Conservation (phyloP, 176 grass and related monocot species). For the Lolium rigidum region DNA sequence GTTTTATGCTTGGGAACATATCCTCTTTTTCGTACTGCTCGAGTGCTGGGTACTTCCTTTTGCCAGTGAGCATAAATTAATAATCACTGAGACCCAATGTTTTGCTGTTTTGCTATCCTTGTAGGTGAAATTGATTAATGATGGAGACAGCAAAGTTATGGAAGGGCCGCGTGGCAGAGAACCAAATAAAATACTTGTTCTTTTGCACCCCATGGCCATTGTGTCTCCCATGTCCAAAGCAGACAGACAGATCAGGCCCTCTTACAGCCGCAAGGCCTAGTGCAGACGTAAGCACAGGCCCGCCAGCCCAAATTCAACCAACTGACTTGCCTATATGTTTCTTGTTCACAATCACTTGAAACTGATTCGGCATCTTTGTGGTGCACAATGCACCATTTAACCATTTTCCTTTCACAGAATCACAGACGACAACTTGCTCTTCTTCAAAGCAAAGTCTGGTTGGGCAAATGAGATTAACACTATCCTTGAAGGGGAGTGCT, state of each 20-base stretch:
- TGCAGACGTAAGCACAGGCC: neutral
- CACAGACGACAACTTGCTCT: no score
- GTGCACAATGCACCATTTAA: no score
- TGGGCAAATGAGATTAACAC: no score
- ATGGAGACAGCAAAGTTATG: neutral
- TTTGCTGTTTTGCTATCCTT: neutral
- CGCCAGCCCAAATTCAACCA: neutral
- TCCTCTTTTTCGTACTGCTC: neutral
- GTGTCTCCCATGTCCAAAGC: neutral
- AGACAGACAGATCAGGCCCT: neutral
- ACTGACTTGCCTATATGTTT: neutral
- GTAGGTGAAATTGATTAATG: neutral
- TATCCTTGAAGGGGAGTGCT: no score
- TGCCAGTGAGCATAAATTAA: slow-evolving; percentile 27
- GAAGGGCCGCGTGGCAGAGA: neutral
- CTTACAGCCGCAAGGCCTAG: neutral
- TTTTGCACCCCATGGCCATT: neutral
- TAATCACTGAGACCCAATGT: neutral
- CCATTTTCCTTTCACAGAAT: no score
- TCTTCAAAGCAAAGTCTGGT: no score
- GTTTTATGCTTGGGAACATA: neutral
- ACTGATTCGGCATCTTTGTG: no score
- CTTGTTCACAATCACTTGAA: neutral
- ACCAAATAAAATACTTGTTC: neutral
- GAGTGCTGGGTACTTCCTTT: neutral